A percentile compares a stretch with the other conserved stretches of the same genome.
phyloP scores from a whole-genome alignment of 768 basidiomycete genomes.

The Rhizopogon vinicolor region DNA sequence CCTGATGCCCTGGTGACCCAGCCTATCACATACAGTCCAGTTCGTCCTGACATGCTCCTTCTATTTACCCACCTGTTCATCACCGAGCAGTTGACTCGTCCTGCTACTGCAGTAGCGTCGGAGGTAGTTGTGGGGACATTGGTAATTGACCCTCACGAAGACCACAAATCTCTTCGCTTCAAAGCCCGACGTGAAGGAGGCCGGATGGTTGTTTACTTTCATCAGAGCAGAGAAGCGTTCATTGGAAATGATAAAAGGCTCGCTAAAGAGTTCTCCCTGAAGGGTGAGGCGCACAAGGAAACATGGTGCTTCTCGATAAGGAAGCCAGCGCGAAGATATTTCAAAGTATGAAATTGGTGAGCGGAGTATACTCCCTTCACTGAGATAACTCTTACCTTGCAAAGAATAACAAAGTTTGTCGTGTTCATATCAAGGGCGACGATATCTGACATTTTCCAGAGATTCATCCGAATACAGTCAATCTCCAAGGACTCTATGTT shows the following conservation, averaged over 20 bases:
- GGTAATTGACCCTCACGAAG: neutral
- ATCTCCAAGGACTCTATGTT: constrained; percentile 84
- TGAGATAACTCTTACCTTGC: neutral
- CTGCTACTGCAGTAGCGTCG: no score
- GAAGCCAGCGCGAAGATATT: constrained; percentile 84
- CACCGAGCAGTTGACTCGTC: neutral
- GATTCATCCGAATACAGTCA: constrained; percentile 59
- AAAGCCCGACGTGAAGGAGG: constrained; percentile 73
- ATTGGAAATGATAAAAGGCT: constrained; percentile 57
- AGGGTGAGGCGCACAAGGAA: constrained; percentile 73
- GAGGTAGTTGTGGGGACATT: no score
- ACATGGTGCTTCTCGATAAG: constrained; percentile 69
- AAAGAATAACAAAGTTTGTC: constrained; percentile 3
- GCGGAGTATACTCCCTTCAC: neutral
- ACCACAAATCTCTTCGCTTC: constrained; percentile 57
- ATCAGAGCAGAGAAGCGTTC: constrained; percentile 67
- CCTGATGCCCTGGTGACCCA: no score
- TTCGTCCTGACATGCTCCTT: no score
- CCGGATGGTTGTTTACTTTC: constrained; percentile 58
- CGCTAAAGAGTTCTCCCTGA: constrained; percentile 72
- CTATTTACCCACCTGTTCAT: neutral
- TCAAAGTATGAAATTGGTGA: constrained; percentile 43
- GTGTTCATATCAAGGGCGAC: neutral
- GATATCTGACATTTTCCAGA: neutral
- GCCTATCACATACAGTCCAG: no score